Evolutionary conservation across 1,284 basidiomycete genomes (phyloP).

Genomic region (Chiua sp.): DNA sequence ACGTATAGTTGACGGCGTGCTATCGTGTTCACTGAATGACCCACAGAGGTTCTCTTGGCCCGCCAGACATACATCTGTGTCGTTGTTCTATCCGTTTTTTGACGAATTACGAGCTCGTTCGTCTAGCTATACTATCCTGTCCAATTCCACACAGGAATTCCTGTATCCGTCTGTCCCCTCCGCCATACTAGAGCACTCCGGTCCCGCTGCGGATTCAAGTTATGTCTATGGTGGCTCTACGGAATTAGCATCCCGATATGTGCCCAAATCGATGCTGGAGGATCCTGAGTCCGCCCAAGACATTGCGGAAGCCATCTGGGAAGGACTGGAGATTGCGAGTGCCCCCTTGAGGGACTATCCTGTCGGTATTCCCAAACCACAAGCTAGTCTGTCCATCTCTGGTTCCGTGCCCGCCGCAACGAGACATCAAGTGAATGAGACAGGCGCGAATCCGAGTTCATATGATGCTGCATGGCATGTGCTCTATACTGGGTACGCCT

Average conservation of each 20-base stretch:
- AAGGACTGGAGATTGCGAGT: slow-evolving; percentile 2
- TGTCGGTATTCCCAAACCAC: background rate
- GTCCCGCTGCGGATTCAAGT: background rate
- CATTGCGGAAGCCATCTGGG: slow-evolving; percentile 13
- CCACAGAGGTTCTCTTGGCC: slow-evolving; percentile 8
- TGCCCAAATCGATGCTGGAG: slow-evolving; percentile 7
- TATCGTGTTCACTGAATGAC: background rate
- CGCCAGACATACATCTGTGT: background rate
- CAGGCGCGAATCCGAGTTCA: slow-evolving; percentile 12
- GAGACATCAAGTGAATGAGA: slow-evolving; percentile 3
- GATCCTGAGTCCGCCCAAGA: background rate
- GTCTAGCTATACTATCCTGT: slow-evolving; percentile 8
- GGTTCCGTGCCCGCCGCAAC: slow-evolving; percentile 11
- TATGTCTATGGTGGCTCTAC: background rate
- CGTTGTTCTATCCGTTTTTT: slow-evolving; percentile 12
- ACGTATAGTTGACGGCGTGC: no score
- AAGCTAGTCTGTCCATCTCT: slow-evolving; percentile 2
- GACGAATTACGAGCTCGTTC: slow-evolving; percentile 7
- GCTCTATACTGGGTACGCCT: slow-evolving; percentile 8
- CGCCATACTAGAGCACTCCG: slow-evolving; percentile 1
- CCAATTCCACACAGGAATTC: slow-evolving; percentile 4
- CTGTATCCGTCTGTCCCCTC: slow-evolving; percentile 5
- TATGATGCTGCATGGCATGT: slow-evolving; percentile 16
- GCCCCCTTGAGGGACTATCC: background rate
- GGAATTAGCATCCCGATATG: background rate